Conservation (phyloP, 768 basidiomycete species). For the Auriscalpium vulgare region DNA sequence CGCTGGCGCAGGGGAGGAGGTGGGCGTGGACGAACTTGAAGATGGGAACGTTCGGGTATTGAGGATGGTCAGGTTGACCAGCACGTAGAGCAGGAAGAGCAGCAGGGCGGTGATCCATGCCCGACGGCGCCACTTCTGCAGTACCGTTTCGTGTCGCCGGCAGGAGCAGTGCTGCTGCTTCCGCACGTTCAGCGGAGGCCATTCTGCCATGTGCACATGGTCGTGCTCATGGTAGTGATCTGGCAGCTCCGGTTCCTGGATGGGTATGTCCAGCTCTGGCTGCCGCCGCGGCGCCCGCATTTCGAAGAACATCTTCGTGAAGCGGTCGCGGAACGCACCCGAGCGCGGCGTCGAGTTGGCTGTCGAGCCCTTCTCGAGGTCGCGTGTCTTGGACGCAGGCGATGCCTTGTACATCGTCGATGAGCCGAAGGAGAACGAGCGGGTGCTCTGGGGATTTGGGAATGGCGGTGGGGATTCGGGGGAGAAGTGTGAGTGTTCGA, state of each 20-base stretch:
- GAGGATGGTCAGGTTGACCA: constrained; percentile 33
- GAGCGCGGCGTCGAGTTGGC: constrained; percentile 12
- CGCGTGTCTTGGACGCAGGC: constrained; percentile 13
- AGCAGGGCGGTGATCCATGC: constrained; percentile 27
- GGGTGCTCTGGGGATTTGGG: constrained; percentile 19
- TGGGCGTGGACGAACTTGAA: constrained; percentile 5
- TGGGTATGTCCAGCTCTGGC: constrained; percentile 21
- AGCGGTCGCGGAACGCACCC: constrained; percentile 22
- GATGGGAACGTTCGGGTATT: constrained; percentile 27
- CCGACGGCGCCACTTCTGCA: constrained; percentile 22
- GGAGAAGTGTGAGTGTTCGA: constrained; percentile 35
- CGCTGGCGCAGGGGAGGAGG: constrained; percentile 18
- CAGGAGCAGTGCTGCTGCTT: constrained; percentile 23
- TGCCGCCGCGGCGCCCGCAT: constrained; percentile 23
- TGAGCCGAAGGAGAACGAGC: constrained; percentile 8
- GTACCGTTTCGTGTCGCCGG: constrained; percentile 19
- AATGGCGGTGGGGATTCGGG: constrained; percentile 31
- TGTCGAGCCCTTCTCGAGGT: constrained; percentile 13
- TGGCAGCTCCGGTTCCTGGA: constrained; percentile 17
- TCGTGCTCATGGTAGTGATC: no score
- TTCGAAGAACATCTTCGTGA: constrained; percentile 32
- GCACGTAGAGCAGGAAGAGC: constrained; percentile 33
- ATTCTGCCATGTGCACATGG: constrained; percentile 14
- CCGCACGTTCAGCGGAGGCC: constrained; percentile 34
- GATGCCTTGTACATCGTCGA: constrained; percentile 20